Conservation (phyloP, 2,329 filamentous ascomycete species). For the Scedosporium boydii region DNA sequence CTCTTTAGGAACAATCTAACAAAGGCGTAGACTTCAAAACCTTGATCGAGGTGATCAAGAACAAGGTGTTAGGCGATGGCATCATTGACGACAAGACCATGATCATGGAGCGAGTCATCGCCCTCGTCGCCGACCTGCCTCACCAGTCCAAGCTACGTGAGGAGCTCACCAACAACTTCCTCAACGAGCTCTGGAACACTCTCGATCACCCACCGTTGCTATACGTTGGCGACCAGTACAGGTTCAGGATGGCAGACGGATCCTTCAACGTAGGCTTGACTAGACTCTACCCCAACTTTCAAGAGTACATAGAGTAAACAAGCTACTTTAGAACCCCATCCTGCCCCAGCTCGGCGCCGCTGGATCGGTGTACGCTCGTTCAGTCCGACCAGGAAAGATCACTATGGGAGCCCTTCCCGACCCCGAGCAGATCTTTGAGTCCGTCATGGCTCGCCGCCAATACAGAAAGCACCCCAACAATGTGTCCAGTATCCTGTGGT, state of each 20-base stretch:
- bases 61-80: conserved; percentile 52
- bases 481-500: conserved; percentile 62
- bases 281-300: not conserved
- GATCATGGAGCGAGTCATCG: conserved; percentile 65
- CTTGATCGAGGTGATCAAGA: conserved; percentile 48
- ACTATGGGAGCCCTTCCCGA: conserved; percentile 60
- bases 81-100: conserved; percentile 67
- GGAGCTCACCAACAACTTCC: conserved; percentile 56
- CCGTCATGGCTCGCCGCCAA: conserved; percentile 42
- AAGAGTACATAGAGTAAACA: not conserved
- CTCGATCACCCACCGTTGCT: conserved; percentile 64
- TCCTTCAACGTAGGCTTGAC: conserved; percentile 47
- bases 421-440: conserved; percentile 52
- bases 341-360: conserved; percentile 58
- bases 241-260: conserved; percentile 61
- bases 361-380: conserved; percentile 57
- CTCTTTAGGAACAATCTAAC: no score
- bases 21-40: conserved; percentile 47
- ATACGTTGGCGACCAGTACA: conserved; percentile 51
- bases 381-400: conserved; percentile 47
- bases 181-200: conserved; percentile 60
- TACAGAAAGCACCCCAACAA: conserved; percentile 59
- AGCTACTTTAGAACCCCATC: conserved; percentile 43
- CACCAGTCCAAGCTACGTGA: conserved; percentile 50
- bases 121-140: conserved; percentile 57